Base-by-base conservation (phyloP, 2,329 filamentous ascomycete species). In the Aspergillus brasiliensis region DNA sequence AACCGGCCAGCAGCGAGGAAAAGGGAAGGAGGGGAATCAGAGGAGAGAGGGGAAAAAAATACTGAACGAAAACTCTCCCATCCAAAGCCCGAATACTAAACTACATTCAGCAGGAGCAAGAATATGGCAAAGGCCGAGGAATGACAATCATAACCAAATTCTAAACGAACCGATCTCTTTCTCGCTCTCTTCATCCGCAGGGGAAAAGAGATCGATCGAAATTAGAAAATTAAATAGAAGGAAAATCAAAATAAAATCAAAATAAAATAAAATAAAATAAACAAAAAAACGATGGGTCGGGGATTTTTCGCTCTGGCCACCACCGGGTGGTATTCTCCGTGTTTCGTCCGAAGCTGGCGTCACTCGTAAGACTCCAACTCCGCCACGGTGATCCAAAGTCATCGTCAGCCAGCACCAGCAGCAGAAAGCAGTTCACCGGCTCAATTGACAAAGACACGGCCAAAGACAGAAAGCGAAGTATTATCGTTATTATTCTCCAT, bases 291-390 rank as follows among this genome's bases (percentile, higher is more conserved):
- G 25, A n/a, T 21, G 42, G 25, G n/a, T 15, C 52, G 52, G 52
- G 44, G 52, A 55, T 31, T 55, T 55, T 55, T 55, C 52, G 52
- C 51, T 52, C 31, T 34, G 31, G 51, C 27, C 17, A 19, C 13
- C 37, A 11, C 38, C 40, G 25, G 52, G 38, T 38, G 38, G 42
- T 46, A 28, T 42, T 44, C 17, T 55, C 52, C 52, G 38, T 55
- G 52, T 55, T 55, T 55, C 52, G 40, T 44, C 52, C 52, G 52
- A 55, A 42, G 37, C 25, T 28, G 37, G 21, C 17, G 15, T 19
- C 31, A 42, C 21, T 23, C 10, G 23, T 42, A 7, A 8, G 19
- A 44, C 15, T 19, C n/a, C 10, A 34, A 34, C 37, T n/a, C 21
- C 37, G 51, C 37, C 37, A 51, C 34, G 10, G 34, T 15, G 27